phyloP scores from a whole-genome alignment of 768 basidiomycete genomes.

The Suillus spraguei region DNA sequence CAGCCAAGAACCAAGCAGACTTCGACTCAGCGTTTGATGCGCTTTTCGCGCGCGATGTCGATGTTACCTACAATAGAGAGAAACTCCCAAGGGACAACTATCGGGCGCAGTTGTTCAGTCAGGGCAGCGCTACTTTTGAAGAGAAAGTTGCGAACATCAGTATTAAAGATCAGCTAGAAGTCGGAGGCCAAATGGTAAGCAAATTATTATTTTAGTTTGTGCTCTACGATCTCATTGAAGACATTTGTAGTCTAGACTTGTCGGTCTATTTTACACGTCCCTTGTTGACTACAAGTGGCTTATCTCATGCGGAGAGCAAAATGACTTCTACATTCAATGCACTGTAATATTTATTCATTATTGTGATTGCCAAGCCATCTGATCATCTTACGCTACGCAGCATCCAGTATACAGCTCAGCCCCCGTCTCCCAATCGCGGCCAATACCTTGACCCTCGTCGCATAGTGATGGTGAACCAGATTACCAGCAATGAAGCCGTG shows the following conservation, averaged over 20 bases:
- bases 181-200: constrained; percentile 33
- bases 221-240: neutral
- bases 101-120: constrained; percentile 35
- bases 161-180: constrained; percentile 29
- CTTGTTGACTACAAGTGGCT: constrained; percentile 35
- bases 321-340: constrained; percentile 42
- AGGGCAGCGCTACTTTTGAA: constrained; percentile 24
- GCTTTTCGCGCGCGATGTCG: constrained; percentile 39
- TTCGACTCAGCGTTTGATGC: constrained; percentile 43
- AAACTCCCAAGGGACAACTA: constrained; percentile 41
- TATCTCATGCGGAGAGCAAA: constrained; percentile 32
- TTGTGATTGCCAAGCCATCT: neutral
- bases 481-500: constrained; percentile 28
- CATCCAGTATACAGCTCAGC: constrained; percentile 32
- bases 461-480: constrained; percentile 34
- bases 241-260: constrained; percentile 27
- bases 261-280: constrained; percentile 42
- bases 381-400: constrained; percentile 15
- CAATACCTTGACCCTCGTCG: constrained; percentile 39
- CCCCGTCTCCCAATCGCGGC: too few relatives aligned
- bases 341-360: constrained; percentile 29
- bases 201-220: neutral
- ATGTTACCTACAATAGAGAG: constrained; percentile 46
- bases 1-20: constrained; percentile 36
- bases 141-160: constrained; percentile 24